Evolutionary conservation across 371 early-diverging fungal species (phyloP), one percentile per base, ranked within the genome.

Genomic region (Pancytospora philotis): DNA sequence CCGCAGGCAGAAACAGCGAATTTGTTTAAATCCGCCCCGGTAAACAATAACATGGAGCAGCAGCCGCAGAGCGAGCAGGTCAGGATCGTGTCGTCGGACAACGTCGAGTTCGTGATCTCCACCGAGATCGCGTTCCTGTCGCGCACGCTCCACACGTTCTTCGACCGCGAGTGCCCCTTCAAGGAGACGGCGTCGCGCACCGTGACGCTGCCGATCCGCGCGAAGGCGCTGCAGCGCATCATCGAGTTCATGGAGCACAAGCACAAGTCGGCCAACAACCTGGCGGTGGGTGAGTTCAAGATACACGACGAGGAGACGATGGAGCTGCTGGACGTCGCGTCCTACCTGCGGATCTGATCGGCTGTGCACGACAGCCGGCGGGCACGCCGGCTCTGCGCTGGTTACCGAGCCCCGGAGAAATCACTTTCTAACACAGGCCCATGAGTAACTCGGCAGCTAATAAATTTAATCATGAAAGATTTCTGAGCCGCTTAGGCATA

Each of bases 301-400:
- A 68, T 81, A 27, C 31, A 51, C 27, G 79, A 79, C 49, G 62
- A 64, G 3, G 81, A 81, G 62, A 63, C 76, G 8, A 27, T 74
- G 30, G 79, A 81, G 35, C 49, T 81, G n/a, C 50, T 81, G 10
- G 78, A 78, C 62, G 76, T 74, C 31, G 76, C 79, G 38, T 56
- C 69, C 19, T 81, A 79, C 66, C 57, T 81, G 32, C 58, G 73
- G 68, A 68, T 81, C 39, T 80, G 68, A 63, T 10, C 27, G 8
- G 22, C 27, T 53, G 19, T 53, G 22, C 19, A 10, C 55, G 16
- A 45, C n/a, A n/a, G n/a, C n/a, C n/a, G n/a, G n/a, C n/a, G n/a
- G n/a, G n/a, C n/a, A n/a, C n/a, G n/a, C n/a, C n/a, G n/a, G n/a
- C n/a, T n/a, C n/a, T n/a, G n/a, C n/a, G n/a, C n/a, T n/a, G n/a